Percentiles rank a stretch among this genome's conserved stretches.
Conservation (phyloP, 352 stramenopile species). For the Phytophthora uliginosa region DNA sequence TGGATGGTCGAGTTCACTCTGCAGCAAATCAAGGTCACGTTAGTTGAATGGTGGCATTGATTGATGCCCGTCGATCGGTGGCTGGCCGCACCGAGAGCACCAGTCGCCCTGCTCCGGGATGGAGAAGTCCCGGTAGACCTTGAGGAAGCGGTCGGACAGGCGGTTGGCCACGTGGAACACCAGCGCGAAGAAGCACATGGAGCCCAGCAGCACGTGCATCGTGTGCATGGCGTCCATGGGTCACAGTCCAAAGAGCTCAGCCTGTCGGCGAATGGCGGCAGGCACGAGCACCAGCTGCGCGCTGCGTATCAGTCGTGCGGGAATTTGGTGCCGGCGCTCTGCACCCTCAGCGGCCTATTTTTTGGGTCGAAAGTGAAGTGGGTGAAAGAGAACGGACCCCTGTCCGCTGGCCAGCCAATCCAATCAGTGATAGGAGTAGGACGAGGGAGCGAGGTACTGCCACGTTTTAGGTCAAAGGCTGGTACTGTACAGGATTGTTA, state of each 20-base stretch:
- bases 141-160: slow-evolving; percentile 66
- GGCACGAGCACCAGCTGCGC: background rate
- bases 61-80: background rate
- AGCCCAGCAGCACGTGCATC: slow-evolving; percentile 59
- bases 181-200: slow-evolving; percentile 65
- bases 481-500: background rate
- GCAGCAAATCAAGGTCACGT: slow-evolving; percentile 2
- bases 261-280: slow-evolving; percentile 24
- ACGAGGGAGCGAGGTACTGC: background rate
- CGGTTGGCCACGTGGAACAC: slow-evolving; percentile 62
- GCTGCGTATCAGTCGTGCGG: slow-evolving; percentile 27
- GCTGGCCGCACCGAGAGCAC: slow-evolving; percentile 68
- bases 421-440: background rate
- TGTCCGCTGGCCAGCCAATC: background rate
- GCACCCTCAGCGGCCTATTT: background rate
- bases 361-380: background rate
- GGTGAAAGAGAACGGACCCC: background rate
- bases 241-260: background rate
- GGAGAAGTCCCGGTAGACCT: slow-evolving; percentile 80
- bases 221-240: slow-evolving; percentile 31
- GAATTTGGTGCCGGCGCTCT: background rate
- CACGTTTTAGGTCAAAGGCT: background rate
- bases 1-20: slow-evolving; percentile 89
- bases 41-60: background rate
- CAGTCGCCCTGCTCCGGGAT: slow-evolving; percentile 78